Evolutionary conservation across 202 grass and related monocot genomes (phyloP), one percentile per base, ranked within the genome.

Genomic region (Elaeis oleifera): DNA sequence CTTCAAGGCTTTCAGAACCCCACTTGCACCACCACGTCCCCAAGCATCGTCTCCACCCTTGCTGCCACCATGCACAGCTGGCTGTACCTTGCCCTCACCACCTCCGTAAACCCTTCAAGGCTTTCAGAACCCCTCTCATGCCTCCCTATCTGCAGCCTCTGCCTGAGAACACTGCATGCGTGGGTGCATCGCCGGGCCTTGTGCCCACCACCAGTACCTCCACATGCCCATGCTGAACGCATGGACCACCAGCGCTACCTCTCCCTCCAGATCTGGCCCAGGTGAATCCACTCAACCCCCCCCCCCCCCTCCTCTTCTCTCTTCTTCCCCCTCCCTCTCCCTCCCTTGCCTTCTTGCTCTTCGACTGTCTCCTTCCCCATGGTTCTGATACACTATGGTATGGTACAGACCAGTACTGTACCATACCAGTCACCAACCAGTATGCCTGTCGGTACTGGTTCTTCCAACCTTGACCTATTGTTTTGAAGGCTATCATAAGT

Each of bases 1-100:
- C 28, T 31, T 31, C 5, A 1, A 31, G 28, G 28, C 28, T 31
- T 31, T 29, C 28, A 29, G 6, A 29, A 29, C 53, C 21, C 76
- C 53, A 24, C 2, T 24, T 97, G 92, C 57, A 76, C 71, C 1
- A 87, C 87, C 15, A 91, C 79, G 69, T 97, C 88, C 53, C 84
- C 88, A 14, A 92, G 78, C 81, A 89, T 97, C 21, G 56, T 59
- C 79, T 92, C 84, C 74, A 97, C 57, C 68, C 84, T 77, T 56
- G 77, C 69, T 5, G 84, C 92, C 5, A 97, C 84, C 60, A 63
- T 20, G 49, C 88, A 71, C 1, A 70, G 54, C 3, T 79, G 67
- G 58, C 92, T 82, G 51, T 97, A 97, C 26, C 92, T 55, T 27
- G 26, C 69, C 28, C 87, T 56, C 63, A 97, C 84, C 53, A 84